Conservation (phyloP, 2,329 filamentous ascomycete species). For the Beauveria brongniartii region DNA sequence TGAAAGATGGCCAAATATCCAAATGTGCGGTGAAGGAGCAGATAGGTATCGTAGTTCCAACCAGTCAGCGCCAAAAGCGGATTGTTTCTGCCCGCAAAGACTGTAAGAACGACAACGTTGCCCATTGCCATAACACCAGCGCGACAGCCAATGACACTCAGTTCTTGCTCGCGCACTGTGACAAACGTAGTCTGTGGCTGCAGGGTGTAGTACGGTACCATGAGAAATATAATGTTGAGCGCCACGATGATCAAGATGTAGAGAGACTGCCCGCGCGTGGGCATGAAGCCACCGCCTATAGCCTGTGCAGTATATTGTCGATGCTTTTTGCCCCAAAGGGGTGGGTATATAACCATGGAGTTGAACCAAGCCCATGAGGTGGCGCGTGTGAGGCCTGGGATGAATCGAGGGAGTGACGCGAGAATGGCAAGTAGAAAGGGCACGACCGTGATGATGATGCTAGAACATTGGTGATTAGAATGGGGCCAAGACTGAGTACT, state of each 20-base stretch:
- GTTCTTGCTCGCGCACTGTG: conserved; percentile 18
- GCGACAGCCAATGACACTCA: conserved; percentile 28
- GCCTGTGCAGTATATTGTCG: conserved; percentile 20
- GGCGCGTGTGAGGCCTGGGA: conserved; percentile 21
- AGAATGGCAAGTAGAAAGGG: conserved; percentile 24
- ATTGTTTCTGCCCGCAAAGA: conserved; percentile 30
- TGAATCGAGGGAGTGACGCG: conserved; percentile 27
- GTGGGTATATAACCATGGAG: conserved; percentile 24
- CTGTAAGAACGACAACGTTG: conserved; percentile 23
- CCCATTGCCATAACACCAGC: conserved; percentile 27
- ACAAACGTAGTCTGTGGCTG: conserved; percentile 22
- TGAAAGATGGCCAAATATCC: conserved; percentile 71
- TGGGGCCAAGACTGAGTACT: too few relatives aligned
- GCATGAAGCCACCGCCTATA: conserved; percentile 21
- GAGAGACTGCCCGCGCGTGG: conserved; percentile 27
- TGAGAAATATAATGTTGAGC: conserved; percentile 26
- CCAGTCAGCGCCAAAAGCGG: conserved; percentile 26
- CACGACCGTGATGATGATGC: conserved; percentile 19
- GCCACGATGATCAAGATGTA: conserved; percentile 26
- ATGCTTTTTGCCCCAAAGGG: conserved; percentile 23
- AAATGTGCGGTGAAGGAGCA: conserved; percentile 30
- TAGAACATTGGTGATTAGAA: neutral
- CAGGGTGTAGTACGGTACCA: conserved; percentile 22
- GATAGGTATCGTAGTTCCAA: conserved; percentile 29
- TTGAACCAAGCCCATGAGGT: conserved; percentile 21